Conservation (phyloP, 129 eudicot genomes). For the Arctium lappa region DNA sequence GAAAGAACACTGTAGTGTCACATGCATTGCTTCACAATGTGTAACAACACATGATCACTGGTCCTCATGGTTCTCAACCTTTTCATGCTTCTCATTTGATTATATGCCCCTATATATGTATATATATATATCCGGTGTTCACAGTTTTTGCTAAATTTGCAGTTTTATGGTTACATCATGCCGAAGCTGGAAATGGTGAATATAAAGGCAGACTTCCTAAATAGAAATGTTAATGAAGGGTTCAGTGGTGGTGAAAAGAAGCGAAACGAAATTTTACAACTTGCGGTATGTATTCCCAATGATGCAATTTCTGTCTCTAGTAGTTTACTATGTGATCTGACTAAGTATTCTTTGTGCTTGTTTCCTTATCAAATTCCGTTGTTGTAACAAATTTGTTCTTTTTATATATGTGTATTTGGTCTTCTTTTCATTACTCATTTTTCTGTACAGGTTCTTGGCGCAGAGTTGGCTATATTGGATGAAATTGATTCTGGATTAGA, state of each 20-base stretch:
- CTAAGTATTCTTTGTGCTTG: not conserved
- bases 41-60: too few relatives aligned
- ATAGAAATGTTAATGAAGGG: conserved; percentile 98
- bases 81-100: too few relatives aligned
- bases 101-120: too few relatives aligned
- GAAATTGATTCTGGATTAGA: conserved; percentile 99
- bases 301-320: not conserved
- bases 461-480: conserved; percentile 89
- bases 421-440: not conserved
- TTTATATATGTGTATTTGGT: not conserved
- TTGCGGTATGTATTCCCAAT: conserved; percentile 61
- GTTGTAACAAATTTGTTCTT: not conserved
- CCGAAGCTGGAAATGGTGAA: conserved; percentile 89
- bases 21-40: too few relatives aligned
- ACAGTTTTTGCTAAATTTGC: conserved; percentile 26
- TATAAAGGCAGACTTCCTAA: conserved; percentile 73
- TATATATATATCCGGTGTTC: not conserved
- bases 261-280: conserved; percentile 94
- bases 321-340: not conserved
- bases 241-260: conserved; percentile 99
- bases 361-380: not conserved
- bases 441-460: conserved; percentile 75
- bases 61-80: too few relatives aligned
- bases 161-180: conserved; percentile 82
- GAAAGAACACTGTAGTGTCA: too few relatives aligned